These are phyloP conservation scores for Picea mariana DNA, from an alignment of 83 land plant genomes.

Conservation along the genomic window DNA sequence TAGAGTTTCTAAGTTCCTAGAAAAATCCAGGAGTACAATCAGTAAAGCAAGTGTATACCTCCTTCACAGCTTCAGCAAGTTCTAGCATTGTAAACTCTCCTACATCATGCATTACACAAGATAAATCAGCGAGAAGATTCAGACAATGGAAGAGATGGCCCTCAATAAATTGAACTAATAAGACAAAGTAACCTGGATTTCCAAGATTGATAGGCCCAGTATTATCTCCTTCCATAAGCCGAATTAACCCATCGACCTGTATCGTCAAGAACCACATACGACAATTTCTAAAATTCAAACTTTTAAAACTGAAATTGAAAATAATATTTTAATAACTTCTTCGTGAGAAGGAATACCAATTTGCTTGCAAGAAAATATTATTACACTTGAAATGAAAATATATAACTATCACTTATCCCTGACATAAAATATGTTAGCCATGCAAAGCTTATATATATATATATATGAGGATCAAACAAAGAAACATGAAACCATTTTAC, in stretches of 20 bases:
- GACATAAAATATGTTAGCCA: neutral
- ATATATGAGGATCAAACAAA: neutral
- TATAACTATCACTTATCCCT: neutral
- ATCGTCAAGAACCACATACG: conserved; percentile 5
- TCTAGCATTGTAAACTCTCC: conserved; percentile 99
- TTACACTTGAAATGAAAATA: neutral
- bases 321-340: neutral
- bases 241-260: conserved; percentile 89
- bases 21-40: neutral
- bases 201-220: conserved; percentile 97
- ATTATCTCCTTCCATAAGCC: conserved; percentile 89
- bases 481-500: conserved; percentile 36
- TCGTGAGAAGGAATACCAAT: neutral
- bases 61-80: conserved; percentile 94
- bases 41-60: conserved; percentile 37
- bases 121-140: conserved; percentile 1
- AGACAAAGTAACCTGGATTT: conserved; percentile 70
- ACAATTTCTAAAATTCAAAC: neutral
- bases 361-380: neutral
- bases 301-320: neutral
- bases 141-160: neutral
- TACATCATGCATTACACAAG: conserved; percentile 19
- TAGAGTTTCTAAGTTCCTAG: neutral
- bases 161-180: neutral
- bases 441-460: neutral